A percentile compares a stretch with the other conserved stretches of the same genome.
Conservation (phyloP, 2,329 filamentous ascomycete species). For the Periconia sp. region DNA sequence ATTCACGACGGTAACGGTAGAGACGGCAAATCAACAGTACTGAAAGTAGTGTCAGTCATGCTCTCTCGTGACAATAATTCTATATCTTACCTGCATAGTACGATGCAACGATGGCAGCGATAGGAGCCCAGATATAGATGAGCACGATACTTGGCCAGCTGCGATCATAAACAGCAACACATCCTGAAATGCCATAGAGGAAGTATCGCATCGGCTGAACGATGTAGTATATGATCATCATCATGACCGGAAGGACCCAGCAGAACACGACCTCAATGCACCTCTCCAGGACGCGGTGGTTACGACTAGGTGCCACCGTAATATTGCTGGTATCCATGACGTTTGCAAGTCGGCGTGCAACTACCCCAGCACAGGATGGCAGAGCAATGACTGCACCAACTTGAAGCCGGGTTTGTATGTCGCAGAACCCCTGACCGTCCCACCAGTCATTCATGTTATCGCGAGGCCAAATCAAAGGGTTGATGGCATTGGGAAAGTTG, state of each 20-base stretch:
- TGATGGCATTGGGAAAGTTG: slow-evolving; percentile 62
- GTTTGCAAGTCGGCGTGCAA: slow-evolving; percentile 61
- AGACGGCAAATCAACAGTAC: slow-evolving; percentile 64
- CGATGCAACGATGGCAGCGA: slow-evolving; percentile 56
- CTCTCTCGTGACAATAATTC: background rate
- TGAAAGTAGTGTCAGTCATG: slow-evolving; percentile 33
- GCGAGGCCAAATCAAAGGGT: slow-evolving; percentile 65
- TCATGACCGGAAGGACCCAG: slow-evolving; percentile 56
- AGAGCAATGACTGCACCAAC: slow-evolving; percentile 56
- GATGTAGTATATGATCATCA: slow-evolving; percentile 60
- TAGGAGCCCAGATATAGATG: slow-evolving; percentile 57
- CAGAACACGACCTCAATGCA: slow-evolving; percentile 59
- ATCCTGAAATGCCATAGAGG: slow-evolving; percentile 62
- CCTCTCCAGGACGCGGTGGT: slow-evolving; percentile 50
- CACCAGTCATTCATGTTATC: slow-evolving; percentile 59
- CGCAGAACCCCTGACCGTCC: slow-evolving; percentile 63
- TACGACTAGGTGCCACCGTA: slow-evolving; percentile 52
- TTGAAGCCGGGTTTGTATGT: slow-evolving; percentile 63
- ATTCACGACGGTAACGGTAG: slow-evolving; percentile 60
- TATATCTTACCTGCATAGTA: slow-evolving; percentile 60
- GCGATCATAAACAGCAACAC: slow-evolving; percentile 54
- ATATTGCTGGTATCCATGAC: slow-evolving; percentile 63
- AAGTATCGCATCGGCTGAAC: slow-evolving; percentile 62
- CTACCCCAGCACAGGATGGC: slow-evolving; percentile 56
- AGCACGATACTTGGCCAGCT: slow-evolving; percentile 62